Percentiles rank a stretch among this genome's conserved stretches.
phyloP scores from a whole-genome alignment of 139 green algal genomes.

The Chlamydomonas sp. region DNA sequence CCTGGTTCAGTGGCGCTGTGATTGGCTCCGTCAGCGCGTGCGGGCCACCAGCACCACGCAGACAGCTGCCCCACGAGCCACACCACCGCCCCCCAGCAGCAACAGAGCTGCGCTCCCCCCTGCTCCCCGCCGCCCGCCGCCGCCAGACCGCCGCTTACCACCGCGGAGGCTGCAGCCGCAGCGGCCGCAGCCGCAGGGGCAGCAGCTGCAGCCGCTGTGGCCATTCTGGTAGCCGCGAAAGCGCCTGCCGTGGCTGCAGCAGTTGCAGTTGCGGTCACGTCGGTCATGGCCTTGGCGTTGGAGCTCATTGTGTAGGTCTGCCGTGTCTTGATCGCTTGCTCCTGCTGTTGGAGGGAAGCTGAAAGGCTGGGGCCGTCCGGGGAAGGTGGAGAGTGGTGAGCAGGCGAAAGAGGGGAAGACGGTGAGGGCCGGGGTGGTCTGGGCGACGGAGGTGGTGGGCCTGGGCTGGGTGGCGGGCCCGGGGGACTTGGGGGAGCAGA shows the following conservation, averaged over 20 bases:
- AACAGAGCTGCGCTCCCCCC: neutral
- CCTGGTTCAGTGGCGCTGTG: neutral
- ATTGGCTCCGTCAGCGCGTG: neutral
- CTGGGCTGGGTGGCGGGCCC: no score
- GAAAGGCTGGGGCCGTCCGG: no score
- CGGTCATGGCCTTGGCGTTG: neutral
- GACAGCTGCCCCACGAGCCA: constrained; percentile 4
- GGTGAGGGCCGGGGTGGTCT: no score
- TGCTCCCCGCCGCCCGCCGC: neutral
- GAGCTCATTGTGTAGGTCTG: no score
- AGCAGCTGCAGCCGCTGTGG: neutral
- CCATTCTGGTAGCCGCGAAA: neutral
- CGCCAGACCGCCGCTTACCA: neutral
- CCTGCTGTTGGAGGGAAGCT: no score
- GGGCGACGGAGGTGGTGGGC: no score
- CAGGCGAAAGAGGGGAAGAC: no score
- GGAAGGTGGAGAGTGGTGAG: no score
- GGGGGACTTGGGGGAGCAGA: no score
- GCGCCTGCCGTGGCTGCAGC: neutral
- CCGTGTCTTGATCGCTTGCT: no score
- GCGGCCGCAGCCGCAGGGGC: neutral
- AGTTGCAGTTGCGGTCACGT: neutral
- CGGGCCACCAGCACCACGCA: neutral
- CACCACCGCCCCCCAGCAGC: neutral
- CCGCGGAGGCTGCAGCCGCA: neutral